phyloP scores from a whole-genome alignment of 257 asterid genomes.

The Nicotiana sylvestris region DNA sequence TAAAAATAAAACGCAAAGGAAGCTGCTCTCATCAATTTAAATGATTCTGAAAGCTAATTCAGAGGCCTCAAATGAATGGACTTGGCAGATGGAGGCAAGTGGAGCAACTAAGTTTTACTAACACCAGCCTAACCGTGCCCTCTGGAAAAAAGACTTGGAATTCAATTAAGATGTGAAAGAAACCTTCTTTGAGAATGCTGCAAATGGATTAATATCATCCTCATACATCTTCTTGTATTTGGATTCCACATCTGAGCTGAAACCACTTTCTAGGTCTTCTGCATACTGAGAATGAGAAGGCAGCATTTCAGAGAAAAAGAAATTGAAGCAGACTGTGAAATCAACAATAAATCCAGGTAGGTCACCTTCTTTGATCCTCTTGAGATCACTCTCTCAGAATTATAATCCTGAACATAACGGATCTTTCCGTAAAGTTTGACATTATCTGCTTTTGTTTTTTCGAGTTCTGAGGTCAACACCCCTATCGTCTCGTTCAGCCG shows the following conservation, averaged over 20 bases:
- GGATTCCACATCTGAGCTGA: conserved; percentile 88
- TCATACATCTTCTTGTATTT: conserved; percentile 96
- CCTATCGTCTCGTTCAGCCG: conserved; percentile 84
- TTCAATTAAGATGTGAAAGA: not conserved
- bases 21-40: not conserved
- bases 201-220: conserved; percentile 93
- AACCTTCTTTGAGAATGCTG: conserved; percentile 91
- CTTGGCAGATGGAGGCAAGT: conserved; percentile 1
- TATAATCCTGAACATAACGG: conserved; percentile 92
- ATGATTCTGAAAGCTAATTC: not conserved
- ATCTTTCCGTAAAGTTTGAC: conserved; percentile 92
- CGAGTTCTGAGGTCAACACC: conserved; percentile 68
- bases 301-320: conserved; percentile 19
- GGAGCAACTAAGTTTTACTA: not conserved
- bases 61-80: not conserved
- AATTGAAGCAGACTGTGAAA: conserved; percentile 4
- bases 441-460: conserved; percentile 89
- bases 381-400: conserved; percentile 85
- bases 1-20: not conserved
- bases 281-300: conserved; percentile 52
- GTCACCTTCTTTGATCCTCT: conserved; percentile 94
- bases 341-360: conserved; percentile 13
- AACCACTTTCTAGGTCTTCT: conserved; percentile 87
- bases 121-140: not conserved
- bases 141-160: not conserved